Evolutionary conservation across 2,329 filamentous ascomycete species (phyloP).

Genomic region (Aspergillus piperis): DNA sequence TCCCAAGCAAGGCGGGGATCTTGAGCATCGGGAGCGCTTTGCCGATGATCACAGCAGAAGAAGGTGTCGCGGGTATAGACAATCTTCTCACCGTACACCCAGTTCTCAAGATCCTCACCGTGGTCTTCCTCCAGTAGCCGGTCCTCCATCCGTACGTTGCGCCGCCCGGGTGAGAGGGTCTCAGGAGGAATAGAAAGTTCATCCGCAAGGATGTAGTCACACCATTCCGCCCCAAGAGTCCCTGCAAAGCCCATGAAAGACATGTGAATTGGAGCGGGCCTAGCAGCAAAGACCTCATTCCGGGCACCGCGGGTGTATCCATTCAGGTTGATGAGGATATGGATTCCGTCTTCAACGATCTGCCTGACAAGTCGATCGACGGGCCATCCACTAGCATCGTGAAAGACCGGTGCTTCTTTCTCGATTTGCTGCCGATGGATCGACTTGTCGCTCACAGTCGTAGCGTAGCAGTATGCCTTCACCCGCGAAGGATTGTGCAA

Average conservation of each 20-base stretch:
- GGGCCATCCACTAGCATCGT: conserved; percentile 83
- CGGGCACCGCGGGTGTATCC: conserved; percentile 95
- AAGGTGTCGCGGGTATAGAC: conserved; percentile 94
- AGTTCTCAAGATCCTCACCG: conserved; percentile 70
- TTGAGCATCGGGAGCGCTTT: conserved; percentile 74
- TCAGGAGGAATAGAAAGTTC: conserved; percentile 78
- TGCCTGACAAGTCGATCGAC: conserved; percentile 81
- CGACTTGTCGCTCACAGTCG: conserved; percentile 86
- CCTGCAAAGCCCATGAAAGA: conserved; percentile 99
- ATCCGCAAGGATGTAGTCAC: conserved; percentile 93
- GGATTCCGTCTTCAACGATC: conserved; percentile 83
- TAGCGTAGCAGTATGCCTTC: conserved; percentile 92
- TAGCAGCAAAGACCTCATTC: conserved; percentile 94
- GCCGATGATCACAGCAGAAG: conserved; percentile 96
- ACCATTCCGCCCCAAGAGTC: conserved; percentile 95
- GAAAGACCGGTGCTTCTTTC: conserved; percentile 84
- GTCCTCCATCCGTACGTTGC: conserved; percentile 74
- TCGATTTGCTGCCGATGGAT: conserved; percentile 91
- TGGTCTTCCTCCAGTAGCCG: conserved; percentile 63
- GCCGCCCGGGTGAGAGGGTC: conserved; percentile 77
- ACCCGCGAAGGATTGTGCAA: conserved; percentile 74
- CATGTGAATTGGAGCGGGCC: conserved; percentile 96
- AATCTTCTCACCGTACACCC: conserved; percentile 97
- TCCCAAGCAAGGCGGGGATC: conserved; percentile 74
- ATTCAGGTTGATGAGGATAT: conserved; percentile 96